Conservation (phyloP, 768 basidiomycete genomes). For the Cubamyces sp. region DNA sequence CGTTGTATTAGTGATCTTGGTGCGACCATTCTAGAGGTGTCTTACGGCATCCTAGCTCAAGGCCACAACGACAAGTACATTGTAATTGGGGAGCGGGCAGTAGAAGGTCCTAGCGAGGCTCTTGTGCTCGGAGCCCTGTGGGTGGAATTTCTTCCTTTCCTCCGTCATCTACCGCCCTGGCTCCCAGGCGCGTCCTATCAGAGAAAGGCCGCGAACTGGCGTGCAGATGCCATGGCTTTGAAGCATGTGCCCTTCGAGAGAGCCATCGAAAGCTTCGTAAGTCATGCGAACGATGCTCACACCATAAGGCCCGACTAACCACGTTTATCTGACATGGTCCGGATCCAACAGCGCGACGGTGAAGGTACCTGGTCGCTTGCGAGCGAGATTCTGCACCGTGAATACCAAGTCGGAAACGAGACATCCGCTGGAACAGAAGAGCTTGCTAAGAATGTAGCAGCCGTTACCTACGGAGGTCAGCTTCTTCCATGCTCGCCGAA, state of each 20-base stretch:
- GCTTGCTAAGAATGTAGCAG: constrained; percentile 16
- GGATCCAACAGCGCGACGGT: background rate
- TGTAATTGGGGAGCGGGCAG: constrained; percentile 4
- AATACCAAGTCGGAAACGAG: constrained; percentile 1
- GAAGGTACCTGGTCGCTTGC: constrained; percentile 8
- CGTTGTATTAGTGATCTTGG: constrained; percentile 2
- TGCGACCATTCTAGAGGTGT: constrained; percentile 25
- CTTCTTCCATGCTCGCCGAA: background rate
- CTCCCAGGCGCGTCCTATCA: constrained; percentile 31
- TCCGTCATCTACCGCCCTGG: constrained; percentile 29
- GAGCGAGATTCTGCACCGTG: constrained; percentile 7
- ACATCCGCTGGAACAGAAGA: constrained; percentile 13
- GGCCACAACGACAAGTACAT: constrained; percentile 6
- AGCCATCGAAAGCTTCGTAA: constrained; percentile 4
- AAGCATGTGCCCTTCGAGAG: constrained; percentile 16
- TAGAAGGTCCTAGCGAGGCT: constrained; percentile 9
- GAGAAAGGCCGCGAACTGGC: constrained; percentile 2
- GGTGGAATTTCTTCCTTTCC: constrained; percentile 16
- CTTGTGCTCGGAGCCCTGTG: constrained; percentile 9
- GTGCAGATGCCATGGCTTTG: background rate
- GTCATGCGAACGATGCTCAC: background rate
- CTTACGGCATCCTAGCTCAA: constrained; percentile 16
- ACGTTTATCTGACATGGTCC: too few species aligned
- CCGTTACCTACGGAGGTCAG: constrained; percentile 23
- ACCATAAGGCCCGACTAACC: too few species aligned